phyloP scores from a whole-genome alignment of 768 basidiomycete genomes.

The Naganishia vishniacii region DNA sequence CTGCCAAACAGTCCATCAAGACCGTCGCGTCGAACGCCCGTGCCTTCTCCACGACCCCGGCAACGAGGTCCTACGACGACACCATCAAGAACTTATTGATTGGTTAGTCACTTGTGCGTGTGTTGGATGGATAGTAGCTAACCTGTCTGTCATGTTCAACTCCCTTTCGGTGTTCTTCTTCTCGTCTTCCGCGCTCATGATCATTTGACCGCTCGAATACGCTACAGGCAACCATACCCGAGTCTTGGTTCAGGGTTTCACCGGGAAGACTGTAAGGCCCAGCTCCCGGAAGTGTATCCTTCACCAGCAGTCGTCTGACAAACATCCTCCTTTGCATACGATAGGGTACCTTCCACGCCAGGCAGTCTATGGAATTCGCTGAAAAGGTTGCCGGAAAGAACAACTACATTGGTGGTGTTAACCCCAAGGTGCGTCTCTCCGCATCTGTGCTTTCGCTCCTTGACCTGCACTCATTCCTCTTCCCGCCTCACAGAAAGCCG shows the following conservation, averaged over 20 bases:
- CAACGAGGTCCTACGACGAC: constrained; percentile 74
- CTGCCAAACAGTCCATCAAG: constrained; percentile 19
- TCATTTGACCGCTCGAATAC: not conserved
- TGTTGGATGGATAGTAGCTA: not conserved
- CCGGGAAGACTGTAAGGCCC: constrained; percentile 79
- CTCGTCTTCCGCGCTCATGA: not conserved
- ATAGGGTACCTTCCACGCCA: constrained; percentile 91
- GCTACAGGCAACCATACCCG: constrained; percentile 69
- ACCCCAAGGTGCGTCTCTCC: constrained; percentile 52
- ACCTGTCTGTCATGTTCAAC: not conserved
- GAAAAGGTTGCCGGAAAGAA: constrained; percentile 51
- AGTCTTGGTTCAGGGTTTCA: constrained; percentile 75
- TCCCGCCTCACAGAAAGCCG: constrained; percentile 74
- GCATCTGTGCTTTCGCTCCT: not conserved
- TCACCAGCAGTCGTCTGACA: too few relatives aligned
- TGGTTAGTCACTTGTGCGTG: constrained; percentile 37
- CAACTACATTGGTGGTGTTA: constrained; percentile 92
- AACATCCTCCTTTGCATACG: not conserved
- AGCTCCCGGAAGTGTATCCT: not conserved
- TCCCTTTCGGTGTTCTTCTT: not conserved
- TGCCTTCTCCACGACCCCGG: constrained; percentile 71
- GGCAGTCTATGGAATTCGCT: constrained; percentile 86
- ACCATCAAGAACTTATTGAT: constrained; percentile 87
- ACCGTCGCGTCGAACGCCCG: constrained; percentile 49
- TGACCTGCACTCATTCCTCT: not conserved